A percentile compares a stretch with the other conserved stretches of the same genome.
Conservation (phyloP, 179 eudicot genomes). For the Sideroxylon spinosum region DNA sequence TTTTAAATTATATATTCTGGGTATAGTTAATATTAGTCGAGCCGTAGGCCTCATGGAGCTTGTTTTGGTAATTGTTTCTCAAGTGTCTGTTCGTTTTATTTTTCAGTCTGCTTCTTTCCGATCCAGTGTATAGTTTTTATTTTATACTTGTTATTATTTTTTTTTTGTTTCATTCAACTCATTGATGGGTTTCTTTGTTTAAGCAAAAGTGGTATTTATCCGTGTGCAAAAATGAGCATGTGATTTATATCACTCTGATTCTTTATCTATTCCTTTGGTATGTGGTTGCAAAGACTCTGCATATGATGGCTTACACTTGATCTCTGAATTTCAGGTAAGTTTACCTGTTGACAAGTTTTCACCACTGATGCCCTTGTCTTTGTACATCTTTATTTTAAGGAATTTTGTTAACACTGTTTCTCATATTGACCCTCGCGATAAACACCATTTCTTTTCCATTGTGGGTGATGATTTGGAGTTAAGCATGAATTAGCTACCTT, state of each 20-base stretch:
- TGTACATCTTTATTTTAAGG: neutral
- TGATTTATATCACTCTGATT: neutral
- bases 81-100: too few species aligned
- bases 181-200: neutral
- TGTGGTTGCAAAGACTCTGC: conserved; percentile 10
- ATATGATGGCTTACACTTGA: conserved; percentile 34
- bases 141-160: neutral
- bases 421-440: neutral
- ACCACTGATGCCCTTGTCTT: conserved; percentile 19
- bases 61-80: too few species aligned
- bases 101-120: too few species aligned
- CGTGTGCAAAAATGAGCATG: neutral
- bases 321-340: conserved; percentile 35
- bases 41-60: too few species aligned
- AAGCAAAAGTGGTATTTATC: neutral
- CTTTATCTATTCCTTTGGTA: neutral
- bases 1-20: too few species aligned
- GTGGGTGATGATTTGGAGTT: too few species aligned
- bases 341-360: conserved; percentile 14
- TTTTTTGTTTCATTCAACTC: neutral
- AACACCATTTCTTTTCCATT: too few species aligned
- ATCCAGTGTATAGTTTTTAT: neutral
- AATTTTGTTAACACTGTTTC: neutral
- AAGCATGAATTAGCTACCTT: too few species aligned
- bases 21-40: too few species aligned